Evolutionary conservation across 2,329 filamentous ascomycete species (phyloP).

Genomic region (Zymoseptoria passerinii): DNA sequence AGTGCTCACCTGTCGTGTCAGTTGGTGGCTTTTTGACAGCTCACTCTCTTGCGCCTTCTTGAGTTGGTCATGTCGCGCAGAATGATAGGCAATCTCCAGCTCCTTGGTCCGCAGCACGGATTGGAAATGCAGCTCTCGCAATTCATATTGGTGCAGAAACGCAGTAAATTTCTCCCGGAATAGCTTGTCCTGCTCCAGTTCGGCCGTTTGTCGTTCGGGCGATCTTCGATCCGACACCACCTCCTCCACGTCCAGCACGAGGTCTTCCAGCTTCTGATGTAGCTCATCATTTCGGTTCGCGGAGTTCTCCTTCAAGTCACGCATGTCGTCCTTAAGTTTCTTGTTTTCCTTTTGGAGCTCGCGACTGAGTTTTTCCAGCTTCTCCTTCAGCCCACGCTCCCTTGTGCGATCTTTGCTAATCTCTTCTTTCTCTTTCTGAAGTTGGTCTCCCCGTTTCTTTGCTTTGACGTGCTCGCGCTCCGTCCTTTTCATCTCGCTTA

Average conservation of each 20-base stretch:
- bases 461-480: conserved; percentile 92
- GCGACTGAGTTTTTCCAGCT: conserved; percentile 89
- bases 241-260: conserved; percentile 78
- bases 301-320: conserved; percentile 78
- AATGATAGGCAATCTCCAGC: conserved; percentile 85
- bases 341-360: conserved; percentile 97
- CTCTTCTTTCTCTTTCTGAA: conserved; percentile 95
- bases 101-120: conserved; percentile 89
- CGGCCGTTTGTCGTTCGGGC: conserved; percentile 66
- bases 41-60: conserved; percentile 82
- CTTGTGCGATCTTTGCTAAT: conserved; percentile 82
- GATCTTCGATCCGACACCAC: conserved; percentile 75
- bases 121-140: conserved; percentile 89
- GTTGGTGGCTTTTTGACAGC: conserved; percentile 66
- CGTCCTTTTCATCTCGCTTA: conserved; percentile 90
- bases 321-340: conserved; percentile 88
- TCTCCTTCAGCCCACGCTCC: conserved; percentile 84
- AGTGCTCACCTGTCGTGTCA: conserved; percentile 86
- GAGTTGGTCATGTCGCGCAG: conserved; percentile 81
- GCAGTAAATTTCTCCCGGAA: conserved; percentile 79
- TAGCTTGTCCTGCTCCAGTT: conserved; percentile 85
- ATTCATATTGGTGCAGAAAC: conserved; percentile 91
- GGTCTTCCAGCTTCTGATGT: conserved; percentile 72
- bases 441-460: conserved; percentile 85
- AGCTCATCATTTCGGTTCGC: conserved; percentile 73